Base-by-base conservation (phyloP, 768 basidiomycete species). In the Leccinellum luteum region DNA sequence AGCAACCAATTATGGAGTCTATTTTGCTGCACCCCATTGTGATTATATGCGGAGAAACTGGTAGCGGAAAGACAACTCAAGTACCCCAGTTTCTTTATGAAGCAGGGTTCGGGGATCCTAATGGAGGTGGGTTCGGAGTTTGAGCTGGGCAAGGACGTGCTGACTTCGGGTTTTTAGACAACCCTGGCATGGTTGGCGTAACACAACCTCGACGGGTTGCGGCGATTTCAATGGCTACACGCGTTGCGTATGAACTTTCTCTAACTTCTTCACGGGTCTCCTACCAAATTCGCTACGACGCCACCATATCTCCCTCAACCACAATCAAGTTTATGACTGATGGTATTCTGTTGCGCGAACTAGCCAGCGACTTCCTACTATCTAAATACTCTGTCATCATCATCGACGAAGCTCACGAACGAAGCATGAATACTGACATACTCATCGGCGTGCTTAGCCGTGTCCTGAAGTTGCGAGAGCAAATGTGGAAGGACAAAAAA, bases 281-380 rank as follows among this genome's bases (percentile, higher is more conserved):
- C 0, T 95, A 98, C 72, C 95, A 98, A 71, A 98, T 99, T 60
- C 90, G 97, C 59, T 99, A 98, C 69, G 96, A 98, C 63, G 90
- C 93, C 1, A 98, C 94, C 1, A 87, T 94, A 0, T 94, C 94
- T 4, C 80, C 92, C 1, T 80, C 84, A 21, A 99, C 97, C 2
- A 87, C 87, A 8, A 94, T 99, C 78, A 98, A 98, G 72, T 99
- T 98, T 78, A 98, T 98, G 95, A 99, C 97, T 6, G 97, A 99
- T 66, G 97, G 97, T 76, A 94, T 99, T 27, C 77, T 99, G 32
- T 78, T 99, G 15, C 87, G 97, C 55, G 97, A 99, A 72, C 78
- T 98, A 21, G 89, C 93, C 0, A 84, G 84, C 13, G 95, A 99
- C 69, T 97, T 99, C 72, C 72, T 98, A n/a, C 79, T 99, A n/a